These are phyloP conservation scores for Cercospora berteroae DNA, from an alignment of 2,329 filamentous ascomycete species.

Conservation along the genomic window DNA sequence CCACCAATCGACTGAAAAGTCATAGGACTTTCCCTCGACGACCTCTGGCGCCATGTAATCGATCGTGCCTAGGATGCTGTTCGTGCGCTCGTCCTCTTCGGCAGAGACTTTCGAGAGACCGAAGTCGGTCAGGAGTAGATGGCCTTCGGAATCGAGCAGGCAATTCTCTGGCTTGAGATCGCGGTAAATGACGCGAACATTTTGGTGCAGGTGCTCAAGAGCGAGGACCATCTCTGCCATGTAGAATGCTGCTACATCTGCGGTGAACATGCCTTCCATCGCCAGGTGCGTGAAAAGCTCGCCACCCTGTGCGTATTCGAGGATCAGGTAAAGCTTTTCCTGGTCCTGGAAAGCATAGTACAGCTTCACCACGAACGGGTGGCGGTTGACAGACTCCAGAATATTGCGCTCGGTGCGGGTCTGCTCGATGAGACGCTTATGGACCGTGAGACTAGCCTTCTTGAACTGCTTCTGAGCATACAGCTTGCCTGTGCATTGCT, in stretches of 20 bases:
- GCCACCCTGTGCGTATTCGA: slow-evolving; percentile 95
- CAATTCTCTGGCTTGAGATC: slow-evolving; percentile 98
- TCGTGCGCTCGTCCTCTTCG: slow-evolving; percentile 64
- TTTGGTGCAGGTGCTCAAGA: slow-evolving; percentile 87
- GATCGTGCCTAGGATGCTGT: slow-evolving; percentile 88
- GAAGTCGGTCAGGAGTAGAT: slow-evolving; percentile 93
- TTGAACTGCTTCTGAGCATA: slow-evolving; percentile 99
- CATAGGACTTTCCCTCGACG: slow-evolving; percentile 81
- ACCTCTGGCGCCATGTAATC: slow-evolving; percentile 99
- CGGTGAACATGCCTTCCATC: slow-evolving; percentile 91
- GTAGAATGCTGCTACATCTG: slow-evolving; percentile 89
- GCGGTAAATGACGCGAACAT: slow-evolving; percentile 90
- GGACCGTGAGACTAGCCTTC: slow-evolving; percentile 90
- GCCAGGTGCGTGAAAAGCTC: slow-evolving; percentile 95
- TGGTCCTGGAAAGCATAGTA: slow-evolving; percentile 98
- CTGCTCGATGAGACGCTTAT: slow-evolving; percentile 94
- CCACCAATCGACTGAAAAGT: slow-evolving; percentile 98
- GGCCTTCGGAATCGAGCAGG: slow-evolving; percentile 84
- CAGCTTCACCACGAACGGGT: slow-evolving; percentile 96
- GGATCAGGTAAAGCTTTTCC: slow-evolving; percentile 93
- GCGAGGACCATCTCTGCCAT: slow-evolving; percentile 98
- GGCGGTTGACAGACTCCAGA: slow-evolving; percentile 90
- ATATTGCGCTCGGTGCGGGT: slow-evolving; percentile 96
- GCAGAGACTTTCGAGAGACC: slow-evolving; percentile 92
- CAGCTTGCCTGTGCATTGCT: slow-evolving; percentile 78